Conservation (phyloP, 2,329 filamentous ascomycete genomes). For the Alternaria atra region DNA sequence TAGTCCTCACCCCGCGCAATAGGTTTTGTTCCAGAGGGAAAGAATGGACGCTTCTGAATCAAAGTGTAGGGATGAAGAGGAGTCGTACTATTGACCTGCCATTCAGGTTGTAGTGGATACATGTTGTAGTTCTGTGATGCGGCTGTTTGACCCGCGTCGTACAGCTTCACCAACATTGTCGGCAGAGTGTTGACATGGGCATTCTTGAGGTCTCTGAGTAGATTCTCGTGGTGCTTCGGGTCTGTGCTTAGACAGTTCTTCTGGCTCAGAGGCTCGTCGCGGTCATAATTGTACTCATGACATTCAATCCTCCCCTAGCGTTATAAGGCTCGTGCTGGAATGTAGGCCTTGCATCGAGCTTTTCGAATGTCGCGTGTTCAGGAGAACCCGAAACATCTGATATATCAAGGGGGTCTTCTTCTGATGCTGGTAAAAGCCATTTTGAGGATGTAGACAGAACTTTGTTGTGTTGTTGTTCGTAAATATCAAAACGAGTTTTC, state of each 20-base stretch:
- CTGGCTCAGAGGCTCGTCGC: neutral
- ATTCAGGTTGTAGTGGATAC: slow-evolving; percentile 19
- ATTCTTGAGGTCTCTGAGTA: neutral
- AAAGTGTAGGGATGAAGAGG: slow-evolving; percentile 33
- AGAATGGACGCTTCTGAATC: slow-evolving; percentile 14
- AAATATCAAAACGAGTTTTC: slow-evolving; percentile 3
- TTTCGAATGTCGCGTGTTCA: neutral
- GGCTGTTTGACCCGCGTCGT: neutral
- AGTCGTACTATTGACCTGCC: slow-evolving; percentile 20
- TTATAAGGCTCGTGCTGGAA: slow-evolving; percentile 2
- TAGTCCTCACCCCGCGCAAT: neutral
- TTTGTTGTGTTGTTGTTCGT: slow-evolving; percentile 14
- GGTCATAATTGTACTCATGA: neutral
- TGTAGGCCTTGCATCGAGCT: neutral
- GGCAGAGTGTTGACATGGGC: slow-evolving; percentile 2
- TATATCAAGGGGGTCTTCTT: neutral
- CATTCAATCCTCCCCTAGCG: neutral
- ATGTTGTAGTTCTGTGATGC: neutral
- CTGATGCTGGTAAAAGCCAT: slow-evolving; percentile 13
- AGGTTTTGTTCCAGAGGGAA: neutral
- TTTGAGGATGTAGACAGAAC: slow-evolving; percentile 2
- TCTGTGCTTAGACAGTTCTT: neutral
- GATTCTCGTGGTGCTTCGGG: neutral
- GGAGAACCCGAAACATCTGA: neutral
- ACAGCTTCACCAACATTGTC: slow-evolving; percentile 16